A percentile compares a stretch with the other conserved stretches of the same genome.
phyloP scores from a whole-genome alignment of 2,329 filamentous ascomycete genomes.

The Pleomassaria siparia region DNA sequence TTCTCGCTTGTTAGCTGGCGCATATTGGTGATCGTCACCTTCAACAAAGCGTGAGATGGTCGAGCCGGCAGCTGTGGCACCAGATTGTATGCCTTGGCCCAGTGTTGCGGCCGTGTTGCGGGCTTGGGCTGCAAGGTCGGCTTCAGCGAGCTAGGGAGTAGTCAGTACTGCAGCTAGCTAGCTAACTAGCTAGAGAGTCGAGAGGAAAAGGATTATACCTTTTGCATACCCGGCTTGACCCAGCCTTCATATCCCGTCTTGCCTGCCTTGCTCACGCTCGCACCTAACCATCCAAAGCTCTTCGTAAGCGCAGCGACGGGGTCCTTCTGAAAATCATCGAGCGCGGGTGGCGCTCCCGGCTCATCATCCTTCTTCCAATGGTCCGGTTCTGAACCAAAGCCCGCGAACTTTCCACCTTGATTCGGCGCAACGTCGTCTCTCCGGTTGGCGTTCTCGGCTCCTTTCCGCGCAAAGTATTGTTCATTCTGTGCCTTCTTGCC shows the following conservation, averaged over 20 bases:
- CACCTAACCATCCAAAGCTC: conserved; percentile 92
- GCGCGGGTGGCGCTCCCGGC: conserved; percentile 59
- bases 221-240: conserved; percentile 88
- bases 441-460: conserved; percentile 76
- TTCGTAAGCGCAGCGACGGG: conserved; percentile 86
- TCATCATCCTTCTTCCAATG: conserved; percentile 49
- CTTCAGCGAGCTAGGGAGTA: conserved; percentile 68
- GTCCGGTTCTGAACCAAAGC: conserved; percentile 79
- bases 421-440: conserved; percentile 76
- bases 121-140: conserved; percentile 59
- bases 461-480: conserved; percentile 84
- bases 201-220: conserved; percentile 56
- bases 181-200: not conserved
- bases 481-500: conserved; percentile 69
- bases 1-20: conserved; percentile 47
- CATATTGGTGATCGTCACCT: conserved; percentile 50
- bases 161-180: conserved; percentile 23
- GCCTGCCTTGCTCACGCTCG: conserved; percentile 83
- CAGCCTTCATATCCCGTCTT: conserved; percentile 89
- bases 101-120: conserved; percentile 56
- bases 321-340: conserved; percentile 91
- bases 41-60: conserved; percentile 87
- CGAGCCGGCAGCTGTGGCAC: conserved; percentile 74
- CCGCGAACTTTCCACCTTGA: conserved; percentile 89
- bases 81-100: conserved; percentile 63